Base-by-base conservation (phyloP, 176 grass and related monocot species). In the Oryza coarctata region DNA sequence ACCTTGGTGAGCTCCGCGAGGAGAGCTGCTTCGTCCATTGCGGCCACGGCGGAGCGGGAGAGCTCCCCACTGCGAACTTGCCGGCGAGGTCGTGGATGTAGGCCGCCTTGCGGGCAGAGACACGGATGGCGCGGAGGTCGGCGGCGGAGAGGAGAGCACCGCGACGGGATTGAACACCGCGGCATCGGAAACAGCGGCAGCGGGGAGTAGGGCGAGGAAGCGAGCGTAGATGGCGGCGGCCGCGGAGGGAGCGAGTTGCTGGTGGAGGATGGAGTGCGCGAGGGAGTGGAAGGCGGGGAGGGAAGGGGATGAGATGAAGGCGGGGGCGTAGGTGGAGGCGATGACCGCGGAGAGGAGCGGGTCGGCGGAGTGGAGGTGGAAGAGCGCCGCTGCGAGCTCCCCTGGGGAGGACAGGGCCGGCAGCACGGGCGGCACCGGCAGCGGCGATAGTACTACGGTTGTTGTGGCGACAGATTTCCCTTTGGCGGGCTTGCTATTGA, bases 251-350 rank as follows among this genome's bases (percentile, higher is more conserved):
- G 89, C 86, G 31, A 91, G 89, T 83, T 87, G 86, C 83, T 91
- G 89, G 76, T 89, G 80, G 34, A 89, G 89, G 63, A 94, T 91
- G 62, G 83, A 89, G 62, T 77, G 81, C 32, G 92, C 61, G 63
- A 91, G 89, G 43, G 92, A 88, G 92, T 89, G 89, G 77, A 89
- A 94, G 26, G 89, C 83, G 2, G 89, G 68, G 33, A 82, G 68
- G 67, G 85, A 83, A 1, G 80, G 78, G 32, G 78, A 43, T 13
- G 63, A 77, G 12, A 22, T 60, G 80, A 94, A 85, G 73, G 72
- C 28, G 7, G 88, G 91, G 13, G 83, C 70, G 9, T 68, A 44
- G 29, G 83, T 87, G 43, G 86, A 70, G 80, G 77, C 36, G 4
- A 94, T 90, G 29, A 90, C 86, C 12, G 8, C 65, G 58, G 78